Conservation (phyloP, 169 alveolate species). For the Plasmodium vivax region DNA sequence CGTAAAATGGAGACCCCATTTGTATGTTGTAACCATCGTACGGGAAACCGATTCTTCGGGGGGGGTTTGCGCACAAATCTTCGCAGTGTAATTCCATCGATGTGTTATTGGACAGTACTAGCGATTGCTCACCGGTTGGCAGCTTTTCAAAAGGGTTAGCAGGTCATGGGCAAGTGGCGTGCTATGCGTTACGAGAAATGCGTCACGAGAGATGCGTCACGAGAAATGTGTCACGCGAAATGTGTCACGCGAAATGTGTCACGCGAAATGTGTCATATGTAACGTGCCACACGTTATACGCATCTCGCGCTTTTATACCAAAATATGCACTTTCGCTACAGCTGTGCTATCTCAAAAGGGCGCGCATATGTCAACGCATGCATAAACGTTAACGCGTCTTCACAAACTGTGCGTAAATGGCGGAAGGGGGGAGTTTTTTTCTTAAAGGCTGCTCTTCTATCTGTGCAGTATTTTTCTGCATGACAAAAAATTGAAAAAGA, state of each 20-base stretch:
- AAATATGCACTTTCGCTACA: background rate
- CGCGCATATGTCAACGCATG: background rate
- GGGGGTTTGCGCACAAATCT: background rate
- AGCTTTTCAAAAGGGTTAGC: background rate
- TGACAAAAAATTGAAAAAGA: constrained; percentile 13
- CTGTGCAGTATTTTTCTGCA: background rate
- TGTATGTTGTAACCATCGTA: constrained; percentile 39
- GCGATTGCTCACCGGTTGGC: background rate
- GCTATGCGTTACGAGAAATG: background rate
- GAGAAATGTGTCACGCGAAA: too few relatives aligned
- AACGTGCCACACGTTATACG: background rate
- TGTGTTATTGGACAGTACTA: background rate
- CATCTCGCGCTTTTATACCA: background rate
- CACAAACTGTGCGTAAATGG: background rate
- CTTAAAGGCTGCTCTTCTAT: background rate
- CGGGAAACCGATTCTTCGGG: constrained; percentile 37
- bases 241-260: too few relatives aligned
- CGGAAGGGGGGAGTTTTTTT: background rate
- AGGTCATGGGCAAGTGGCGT: background rate
- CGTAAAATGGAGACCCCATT: constrained; percentile 3
- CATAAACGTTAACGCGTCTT: background rate
- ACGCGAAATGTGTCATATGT: background rate
- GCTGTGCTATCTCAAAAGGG: background rate
- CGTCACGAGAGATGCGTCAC: too few relatives aligned
- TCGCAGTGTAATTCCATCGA: constrained; percentile 21